Percentiles rank a stretch among this genome's conserved stretches.
phyloP scores from a whole-genome alignment of 164 flowering plant species.

The Vitis amurensis region DNA sequence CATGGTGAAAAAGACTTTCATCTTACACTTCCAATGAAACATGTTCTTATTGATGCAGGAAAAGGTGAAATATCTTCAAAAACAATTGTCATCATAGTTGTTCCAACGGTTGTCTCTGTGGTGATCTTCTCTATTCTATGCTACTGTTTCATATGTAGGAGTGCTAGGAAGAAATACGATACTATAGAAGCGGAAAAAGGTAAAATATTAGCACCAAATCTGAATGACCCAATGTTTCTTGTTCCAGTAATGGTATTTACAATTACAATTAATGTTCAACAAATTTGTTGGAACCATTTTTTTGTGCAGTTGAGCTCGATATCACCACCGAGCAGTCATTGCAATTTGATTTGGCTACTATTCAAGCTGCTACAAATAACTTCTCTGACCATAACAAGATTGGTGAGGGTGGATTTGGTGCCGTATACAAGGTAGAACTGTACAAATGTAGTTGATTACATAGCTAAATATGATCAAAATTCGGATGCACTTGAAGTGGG shows the following conservation, averaged over 20 bases:
- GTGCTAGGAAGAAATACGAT: conserved; percentile 6
- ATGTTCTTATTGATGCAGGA: conserved; percentile 13
- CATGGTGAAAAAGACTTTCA: too few species aligned
- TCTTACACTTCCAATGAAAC: neutral
- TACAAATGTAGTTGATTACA: neutral
- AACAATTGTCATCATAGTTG: conserved; percentile 19
- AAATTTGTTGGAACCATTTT: neutral
- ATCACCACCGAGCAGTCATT: conserved; percentile 17
- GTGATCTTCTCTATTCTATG: conserved; percentile 7
- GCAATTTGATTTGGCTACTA: conserved; percentile 9
- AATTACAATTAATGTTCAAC: too few species aligned
- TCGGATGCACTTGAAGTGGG: neutral
- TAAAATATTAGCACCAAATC: neutral
- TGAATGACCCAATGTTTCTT: too few species aligned
- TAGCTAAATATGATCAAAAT: neutral
- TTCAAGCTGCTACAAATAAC: conserved; percentile 19
- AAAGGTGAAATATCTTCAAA: conserved; percentile 3
- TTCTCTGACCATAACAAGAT: conserved; percentile 25
- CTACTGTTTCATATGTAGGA: conserved; percentile 13
- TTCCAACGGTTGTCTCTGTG: conserved; percentile 6
- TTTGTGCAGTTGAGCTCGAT: conserved; percentile 10
- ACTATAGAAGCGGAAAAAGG: conserved; percentile 3
- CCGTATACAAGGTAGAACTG: conserved; percentile 23
- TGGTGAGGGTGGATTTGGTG: conserved; percentile 30
- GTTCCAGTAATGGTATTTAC: too few species aligned